phyloP scores from a whole-genome alignment of 257 asterid genomes.

The Paraleonurus japonicus region DNA sequence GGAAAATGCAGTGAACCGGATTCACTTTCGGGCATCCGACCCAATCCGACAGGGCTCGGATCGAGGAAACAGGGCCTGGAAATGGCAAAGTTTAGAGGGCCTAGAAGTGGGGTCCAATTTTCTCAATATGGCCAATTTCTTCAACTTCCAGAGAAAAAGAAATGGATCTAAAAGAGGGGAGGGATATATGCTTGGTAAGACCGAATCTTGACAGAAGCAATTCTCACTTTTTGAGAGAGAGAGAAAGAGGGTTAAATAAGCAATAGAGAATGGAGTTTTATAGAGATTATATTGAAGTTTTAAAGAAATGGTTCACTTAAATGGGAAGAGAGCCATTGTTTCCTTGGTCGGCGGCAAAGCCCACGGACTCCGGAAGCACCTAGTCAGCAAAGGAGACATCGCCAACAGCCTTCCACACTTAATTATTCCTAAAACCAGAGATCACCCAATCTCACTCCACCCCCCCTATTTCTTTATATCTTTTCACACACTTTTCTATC shows the following conservation, averaged over 20 bases:
- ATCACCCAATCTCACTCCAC: slow-evolving; percentile 48
- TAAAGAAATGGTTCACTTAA: slow-evolving; percentile 57
- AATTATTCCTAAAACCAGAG: slow-evolving; percentile 60
- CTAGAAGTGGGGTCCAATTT: slow-evolving; percentile 67
- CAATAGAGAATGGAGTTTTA: slow-evolving; percentile 26
- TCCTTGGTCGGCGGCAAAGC: slow-evolving; percentile 92
- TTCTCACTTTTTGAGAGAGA: slow-evolving; percentile 9
- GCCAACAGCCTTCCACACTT: slow-evolving; percentile 59
- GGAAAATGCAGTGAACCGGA: slow-evolving; percentile 32
- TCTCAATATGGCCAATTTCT: slow-evolving; percentile 46
- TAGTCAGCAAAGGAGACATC: slow-evolving; percentile 83
- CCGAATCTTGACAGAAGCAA: slow-evolving; percentile 67
- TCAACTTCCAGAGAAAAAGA: slow-evolving; percentile 35
- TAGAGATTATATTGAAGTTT: slow-evolving; percentile 19
- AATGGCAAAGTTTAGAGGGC: slow-evolving; percentile 39
- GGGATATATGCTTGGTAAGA: slow-evolving; percentile 49
- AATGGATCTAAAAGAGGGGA: slow-evolving; percentile 50
- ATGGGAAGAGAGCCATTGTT: slow-evolving; percentile 68
- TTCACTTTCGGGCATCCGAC: slow-evolving; percentile 43
- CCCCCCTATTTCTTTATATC: slow-evolving; percentile 36
- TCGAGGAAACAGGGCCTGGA: slow-evolving; percentile 43
- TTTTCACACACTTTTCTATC: background rate
- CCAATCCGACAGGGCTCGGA: slow-evolving; percentile 41
- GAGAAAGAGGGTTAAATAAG: background rate
- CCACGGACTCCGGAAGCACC: slow-evolving; percentile 79